Percentiles rank a stretch among this genome's conserved stretches.
Evolutionary conservation across 345 rosid species (phyloP).

Genomic region (Acer saccharum): DNA sequence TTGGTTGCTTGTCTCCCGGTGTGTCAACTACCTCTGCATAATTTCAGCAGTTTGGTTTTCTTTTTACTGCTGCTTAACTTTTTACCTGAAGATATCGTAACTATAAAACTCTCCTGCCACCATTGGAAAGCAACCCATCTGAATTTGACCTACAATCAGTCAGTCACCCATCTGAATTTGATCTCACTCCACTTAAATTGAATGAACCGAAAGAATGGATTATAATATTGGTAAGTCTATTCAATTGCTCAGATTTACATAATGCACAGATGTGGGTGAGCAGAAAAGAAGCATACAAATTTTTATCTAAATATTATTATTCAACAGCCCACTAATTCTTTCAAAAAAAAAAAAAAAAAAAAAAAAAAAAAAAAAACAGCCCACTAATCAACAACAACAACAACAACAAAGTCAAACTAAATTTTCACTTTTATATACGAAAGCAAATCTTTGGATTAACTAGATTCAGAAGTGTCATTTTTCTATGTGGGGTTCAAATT

Average conservation of each 20-base stretch:
- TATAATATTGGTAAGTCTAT: background rate
- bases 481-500: background rate
- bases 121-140: too few species aligned
- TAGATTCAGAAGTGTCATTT: background rate
- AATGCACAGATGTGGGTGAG: background rate
- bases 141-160: background rate
- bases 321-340: too few species aligned
- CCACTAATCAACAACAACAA: conserved; percentile 16
- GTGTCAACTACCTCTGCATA: too few species aligned
- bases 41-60: too few species aligned
- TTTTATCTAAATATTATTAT: too few species aligned
- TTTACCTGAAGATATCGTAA: too few species aligned
- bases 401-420: conserved; percentile 22
- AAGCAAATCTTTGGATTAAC: background rate
- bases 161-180: background rate
- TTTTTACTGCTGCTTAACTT: too few species aligned
- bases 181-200: background rate
- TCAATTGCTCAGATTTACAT: background rate
- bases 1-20: too few species aligned
- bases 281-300: background rate
- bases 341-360: background rate
- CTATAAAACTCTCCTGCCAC: too few species aligned
- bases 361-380: conserved; percentile 4
- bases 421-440: background rate
- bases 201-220: background rate